A percentile compares a stretch with the other conserved stretches of the same genome.
phyloP scores from a whole-genome alignment of 192 early-diverging fungal genomes.

The Podila epicladia region DNA sequence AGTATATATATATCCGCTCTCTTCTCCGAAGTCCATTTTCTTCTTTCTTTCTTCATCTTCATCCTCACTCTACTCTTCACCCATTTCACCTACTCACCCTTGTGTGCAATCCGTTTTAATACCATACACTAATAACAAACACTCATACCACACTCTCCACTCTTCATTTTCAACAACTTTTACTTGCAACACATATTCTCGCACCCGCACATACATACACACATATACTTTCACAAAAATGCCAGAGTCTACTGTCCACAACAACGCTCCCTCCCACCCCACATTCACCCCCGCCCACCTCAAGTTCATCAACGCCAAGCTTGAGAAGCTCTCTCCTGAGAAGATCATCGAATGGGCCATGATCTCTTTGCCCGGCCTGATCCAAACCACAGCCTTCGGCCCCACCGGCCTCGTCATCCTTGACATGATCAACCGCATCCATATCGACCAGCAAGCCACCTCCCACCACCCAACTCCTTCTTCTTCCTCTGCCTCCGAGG shows the following conservation, averaged over 20 bases:
- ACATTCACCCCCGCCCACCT: conserved; percentile 70
- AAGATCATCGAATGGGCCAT: conserved; percentile 92
- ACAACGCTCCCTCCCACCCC: conserved; percentile 4
- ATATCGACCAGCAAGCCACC: conserved; percentile 57
- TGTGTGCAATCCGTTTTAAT: background rate
- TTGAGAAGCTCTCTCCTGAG: conserved; percentile 72
- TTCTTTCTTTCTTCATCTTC: background rate
- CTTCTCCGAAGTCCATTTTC: background rate
- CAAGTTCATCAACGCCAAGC: conserved; percentile 78
- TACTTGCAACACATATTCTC: background rate
- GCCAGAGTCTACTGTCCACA: conserved; percentile 38
- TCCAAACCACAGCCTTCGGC: conserved; percentile 96
- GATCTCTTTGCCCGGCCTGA: conserved; percentile 79
- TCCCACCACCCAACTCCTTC: conserved; percentile 46
- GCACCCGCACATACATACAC: background rate
- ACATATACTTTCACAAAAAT: conserved; percentile 13
- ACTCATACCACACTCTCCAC: background rate
- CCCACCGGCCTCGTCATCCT: conserved; percentile 89
- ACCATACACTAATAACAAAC: too few species aligned
- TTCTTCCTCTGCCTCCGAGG: conserved; percentile 42
- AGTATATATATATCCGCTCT: conserved; percentile 1
- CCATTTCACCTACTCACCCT: background rate
- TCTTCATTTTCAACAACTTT: background rate
- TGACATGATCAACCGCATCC: conserved; percentile 84
- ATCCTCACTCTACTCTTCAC: background rate